phyloP scores from a whole-genome alignment of 1,284 basidiomycete genomes.

The Coniophora puteana region DNA sequence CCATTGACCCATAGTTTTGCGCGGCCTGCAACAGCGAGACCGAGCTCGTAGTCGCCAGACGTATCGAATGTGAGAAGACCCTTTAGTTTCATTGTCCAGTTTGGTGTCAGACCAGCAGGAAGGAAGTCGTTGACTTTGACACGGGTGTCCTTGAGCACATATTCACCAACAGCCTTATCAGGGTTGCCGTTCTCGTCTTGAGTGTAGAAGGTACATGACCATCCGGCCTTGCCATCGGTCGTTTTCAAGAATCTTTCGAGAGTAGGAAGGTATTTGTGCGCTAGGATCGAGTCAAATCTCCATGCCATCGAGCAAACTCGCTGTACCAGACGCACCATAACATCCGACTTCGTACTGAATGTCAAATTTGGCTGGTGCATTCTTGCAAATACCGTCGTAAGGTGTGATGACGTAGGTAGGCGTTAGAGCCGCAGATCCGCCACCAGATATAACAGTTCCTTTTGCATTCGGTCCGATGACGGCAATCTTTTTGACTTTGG shows the following conservation, averaged over 20 bases:
- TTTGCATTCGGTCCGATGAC: conserved; percentile 74
- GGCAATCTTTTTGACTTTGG: conserved; percentile 55
- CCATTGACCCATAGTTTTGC: conserved; percentile 65
- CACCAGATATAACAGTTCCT: conserved; percentile 58
- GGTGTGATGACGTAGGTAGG: conserved; percentile 66
- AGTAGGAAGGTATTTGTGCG: conserved; percentile 60
- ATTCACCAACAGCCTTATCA: conserved; percentile 40
- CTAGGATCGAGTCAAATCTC: conserved; percentile 25
- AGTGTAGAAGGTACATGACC: conserved; percentile 59
- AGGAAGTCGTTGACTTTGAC: conserved; percentile 67
- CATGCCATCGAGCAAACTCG: not conserved
- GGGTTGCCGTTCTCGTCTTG: conserved; percentile 46
- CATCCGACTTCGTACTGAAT: conserved; percentile 55
- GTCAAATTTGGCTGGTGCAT: conserved; percentile 41
- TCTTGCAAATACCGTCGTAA: conserved; percentile 50
- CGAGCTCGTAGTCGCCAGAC: conserved; percentile 47
- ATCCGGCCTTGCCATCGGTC: conserved; percentile 48
- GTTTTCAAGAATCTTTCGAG: conserved; percentile 53
- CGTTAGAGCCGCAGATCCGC: conserved; percentile 67
- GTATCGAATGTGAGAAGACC: conserved; percentile 41
- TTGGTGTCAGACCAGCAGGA: conserved; percentile 42
- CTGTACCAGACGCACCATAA: conserved; percentile 42
- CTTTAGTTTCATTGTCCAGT: conserved; percentile 49
- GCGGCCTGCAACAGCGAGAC: conserved; percentile 52
- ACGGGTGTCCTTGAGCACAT: conserved; percentile 54